A percentile compares a stretch with the other conserved stretches of the same genome.
phyloP scores from a whole-genome alignment of 2,329 filamentous ascomycete species.

The Rhynchosporium secalis region DNA sequence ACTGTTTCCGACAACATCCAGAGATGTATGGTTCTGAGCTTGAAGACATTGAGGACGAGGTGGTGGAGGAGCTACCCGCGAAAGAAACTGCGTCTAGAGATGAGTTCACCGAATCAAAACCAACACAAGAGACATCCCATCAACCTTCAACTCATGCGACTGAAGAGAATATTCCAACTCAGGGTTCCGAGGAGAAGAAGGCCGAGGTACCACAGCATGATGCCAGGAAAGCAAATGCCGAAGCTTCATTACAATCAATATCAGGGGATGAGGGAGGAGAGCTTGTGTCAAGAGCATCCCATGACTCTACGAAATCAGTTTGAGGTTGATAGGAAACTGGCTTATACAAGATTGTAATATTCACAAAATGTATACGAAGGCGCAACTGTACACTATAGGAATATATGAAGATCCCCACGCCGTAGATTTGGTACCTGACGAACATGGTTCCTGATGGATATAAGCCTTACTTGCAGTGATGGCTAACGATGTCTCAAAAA shows the following conservation, averaged over 20 bases:
- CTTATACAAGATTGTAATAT: slow-evolving; percentile 34
- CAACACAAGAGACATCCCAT: slow-evolving; percentile 5
- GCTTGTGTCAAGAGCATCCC: slow-evolving; percentile 50
- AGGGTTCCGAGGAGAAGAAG: slow-evolving; percentile 11
- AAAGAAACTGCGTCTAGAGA: slow-evolving; percentile 27
- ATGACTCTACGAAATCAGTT: slow-evolving; percentile 42
- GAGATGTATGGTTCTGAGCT: slow-evolving; percentile 91
- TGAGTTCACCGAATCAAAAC: slow-evolving; percentile 12
- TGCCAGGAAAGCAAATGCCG: slow-evolving; percentile 32
- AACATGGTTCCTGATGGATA: neutral
- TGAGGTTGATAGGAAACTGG: slow-evolving; percentile 18
- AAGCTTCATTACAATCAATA: slow-evolving; percentile 10
- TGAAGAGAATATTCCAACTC: slow-evolving; percentile 18
- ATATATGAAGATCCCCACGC: slow-evolving; percentile 28
- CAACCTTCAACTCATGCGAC: slow-evolving; percentile 2
- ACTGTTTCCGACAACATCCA: slow-evolving; percentile 90
- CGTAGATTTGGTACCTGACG: slow-evolving; percentile 13
- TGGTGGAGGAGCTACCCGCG: slow-evolving; percentile 38
- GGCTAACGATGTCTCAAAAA: no score
- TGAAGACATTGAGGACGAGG: slow-evolving; percentile 70
- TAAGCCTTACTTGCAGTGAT: slow-evolving; percentile 6
- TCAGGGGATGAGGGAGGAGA: slow-evolving; percentile 44
- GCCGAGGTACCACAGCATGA: slow-evolving; percentile 36
- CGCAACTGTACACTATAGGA: slow-evolving; percentile 26
- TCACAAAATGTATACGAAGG: slow-evolving; percentile 24